Base-by-base conservation (phyloP, 768 basidiomycete species). In the Cystobasidium onofrii region DNA sequence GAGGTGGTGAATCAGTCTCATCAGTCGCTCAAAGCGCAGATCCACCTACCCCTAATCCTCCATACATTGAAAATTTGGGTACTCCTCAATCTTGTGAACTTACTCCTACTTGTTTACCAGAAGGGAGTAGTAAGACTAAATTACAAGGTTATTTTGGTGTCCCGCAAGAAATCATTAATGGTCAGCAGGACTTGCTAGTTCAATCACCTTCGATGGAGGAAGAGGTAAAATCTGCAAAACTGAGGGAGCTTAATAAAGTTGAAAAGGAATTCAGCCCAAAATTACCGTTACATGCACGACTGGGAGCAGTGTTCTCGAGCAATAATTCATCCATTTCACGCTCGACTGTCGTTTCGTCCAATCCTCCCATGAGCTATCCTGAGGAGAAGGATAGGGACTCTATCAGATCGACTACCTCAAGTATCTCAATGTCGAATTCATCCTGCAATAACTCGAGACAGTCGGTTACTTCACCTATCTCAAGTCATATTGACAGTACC, bases 141-240 rank as follows among this genome's bases (percentile, higher is more conserved):
- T 20, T 60, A 23, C 57, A 60, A 60, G 57, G 57, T 6, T 60
- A 60, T 29, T 60, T 60, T 29, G 57, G 57, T 15, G 57, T 60
- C 15, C 57, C 57, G 4, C 29, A 29, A 12, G 33, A 60, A 13
- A 60, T 29, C 3, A 20, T 60, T 3, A 34, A 33, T 17, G 41
- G 41, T 39, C 63, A 41, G 23, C 29, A 64, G 34, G 63, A 20
- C 6, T 29, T 31, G 57, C 34, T 55, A 6, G 54, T 20, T 6
- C 18, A 9, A 39, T 27, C 57, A 15, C 57, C 57, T 12, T 31
- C 13, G 4, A 4, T 27, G 25, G 7, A 9, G 57, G n/a, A 18
- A 29, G 25, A 61, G 25, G 17, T 29, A 15, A 61, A 61, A 39
- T 15, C 60, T 61, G 13, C 12, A 17, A 61, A 15, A 23, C 15